Evolutionary conservation across 768 basidiomycete species (phyloP), one percentile per base, ranked within the genome.

Genomic region (Lactarius hatsudake): DNA sequence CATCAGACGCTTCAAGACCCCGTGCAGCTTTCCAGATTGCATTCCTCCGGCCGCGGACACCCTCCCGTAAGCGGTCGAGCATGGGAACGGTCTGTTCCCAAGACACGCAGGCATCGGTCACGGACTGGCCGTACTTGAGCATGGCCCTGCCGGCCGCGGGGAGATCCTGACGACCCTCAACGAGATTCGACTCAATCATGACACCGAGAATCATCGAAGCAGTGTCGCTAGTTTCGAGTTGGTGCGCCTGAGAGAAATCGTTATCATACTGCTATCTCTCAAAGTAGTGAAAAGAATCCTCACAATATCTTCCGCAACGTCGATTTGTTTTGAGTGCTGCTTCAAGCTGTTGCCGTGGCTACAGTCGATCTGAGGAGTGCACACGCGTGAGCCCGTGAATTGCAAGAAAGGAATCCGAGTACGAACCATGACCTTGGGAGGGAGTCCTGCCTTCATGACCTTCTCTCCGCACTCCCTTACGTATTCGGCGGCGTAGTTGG

Each of bases 271-370:
- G 64, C 69, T 56, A 43, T 58, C 10, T 38, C 45, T 59, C 26
- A 2, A 60, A 58, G 64, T 45, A 54, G 62, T 32, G 62, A 53
- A 38, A 53, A 34, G 40, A 64, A 64, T 58, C 76, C 87, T 76
- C 72, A 94, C 95, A 70, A 99, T 89, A 74, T 96, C 89, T 38
- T 93, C 90, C 9, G 91, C 93, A 42, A 98, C 96, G 66, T 91
- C 87, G 3, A 88, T 80, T 79, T 99, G 96, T 72, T 88, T 92
- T 67, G 85, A 80, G 77, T 96, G 91, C 74, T 97, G 92, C 78
- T 99, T 98, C 67, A 83, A 86, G 73, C 91, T 93, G 79, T 98
- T 98, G 67, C 96, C 95, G 75, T 98, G 96, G 72, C 94, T 96
- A 83, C 96, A 96, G 77, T 96, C 94, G 70, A 97, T 88, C 95